Base-by-base conservation (phyloP, 2,329 filamentous ascomycete species). In the Hymenoscyphus scutula region DNA sequence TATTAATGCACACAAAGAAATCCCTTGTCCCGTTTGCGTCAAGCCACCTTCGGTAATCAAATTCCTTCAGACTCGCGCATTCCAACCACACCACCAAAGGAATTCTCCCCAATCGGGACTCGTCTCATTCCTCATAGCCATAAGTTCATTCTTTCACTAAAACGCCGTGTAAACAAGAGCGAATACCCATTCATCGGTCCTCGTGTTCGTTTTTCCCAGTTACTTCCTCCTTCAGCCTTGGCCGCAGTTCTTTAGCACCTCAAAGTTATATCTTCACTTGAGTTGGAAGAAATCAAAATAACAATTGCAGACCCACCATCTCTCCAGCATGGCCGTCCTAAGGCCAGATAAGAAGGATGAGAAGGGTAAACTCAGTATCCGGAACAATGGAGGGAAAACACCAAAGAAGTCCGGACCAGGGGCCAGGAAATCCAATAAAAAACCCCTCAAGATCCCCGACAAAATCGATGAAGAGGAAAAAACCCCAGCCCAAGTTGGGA, bases 91-190 rank as follows among this genome's bases (percentile, higher is more conserved):
- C 19, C 32, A 41, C 25, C 3, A 57, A 41, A 45, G 55, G 55
- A 57, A 41, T 27, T 41, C 45, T n/a, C 19, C 55, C 55, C 19
- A 57, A 45, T 57, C 32, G 32, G 32, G 55, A 29, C 37, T 57
- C 55, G 45, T 25, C 25, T 13, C 57, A 53, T 59, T 59, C 38
- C 57, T 23, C 10, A 19, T 19, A 23, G 5, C 19, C 45, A 51
- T 19, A 8, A 23, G 11, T 11, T 11, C 45, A 51, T 51, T 51
- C 19, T 51, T 51, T 51, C 19, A 51, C 2, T 11, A 23, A 51
- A 51, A 51, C 7, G 8, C 11, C 45, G 19, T 13, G 45, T 23
- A 51, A 51, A 51, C 45, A 51, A 51, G 23, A 51, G 23, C 8
- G 17, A 37, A 37, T 13, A 37, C 34, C 34, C 34, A 13, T 13